phyloP scores from a whole-genome alignment of 208 protist genomes.

The Leptomonas seymouri region DNA sequence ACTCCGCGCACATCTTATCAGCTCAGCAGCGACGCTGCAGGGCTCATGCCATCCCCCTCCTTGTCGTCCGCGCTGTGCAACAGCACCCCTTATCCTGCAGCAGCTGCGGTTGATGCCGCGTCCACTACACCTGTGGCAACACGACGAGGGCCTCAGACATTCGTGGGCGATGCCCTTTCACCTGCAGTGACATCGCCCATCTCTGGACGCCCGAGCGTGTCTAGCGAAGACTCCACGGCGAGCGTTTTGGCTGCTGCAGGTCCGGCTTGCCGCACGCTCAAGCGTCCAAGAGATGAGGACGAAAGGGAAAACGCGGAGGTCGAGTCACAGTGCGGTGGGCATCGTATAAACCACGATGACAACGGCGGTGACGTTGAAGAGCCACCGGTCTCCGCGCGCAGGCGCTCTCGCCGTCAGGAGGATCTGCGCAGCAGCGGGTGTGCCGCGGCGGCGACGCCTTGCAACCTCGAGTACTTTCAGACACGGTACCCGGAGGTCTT shows the following conservation, averaged over 20 bases:
- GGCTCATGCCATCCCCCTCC: conserved; percentile 8
- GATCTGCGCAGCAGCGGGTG: not conserved
- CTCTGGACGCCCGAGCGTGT: conserved; percentile 21
- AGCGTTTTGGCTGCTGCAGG: conserved; percentile 24
- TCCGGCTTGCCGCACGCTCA: not conserved
- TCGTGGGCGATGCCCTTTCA: not conserved
- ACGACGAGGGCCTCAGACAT: not conserved
- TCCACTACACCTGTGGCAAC: not conserved
- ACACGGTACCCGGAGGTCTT: conserved; percentile 40
- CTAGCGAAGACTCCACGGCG: conserved; percentile 24
- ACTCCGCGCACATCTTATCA: conserved; percentile 11
- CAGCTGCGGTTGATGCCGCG: not conserved
- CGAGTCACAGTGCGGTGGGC: too few relatives aligned
- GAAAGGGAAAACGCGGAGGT: not conserved
- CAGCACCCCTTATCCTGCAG: not conserved
- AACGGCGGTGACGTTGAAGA: not conserved
- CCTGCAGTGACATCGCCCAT: not conserved
- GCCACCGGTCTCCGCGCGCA: not conserved
- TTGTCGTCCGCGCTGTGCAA: not conserved
- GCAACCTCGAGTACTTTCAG: conserved; percentile 23
- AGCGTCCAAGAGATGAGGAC: conserved; percentile 5
- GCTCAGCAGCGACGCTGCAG: conserved; percentile 6
- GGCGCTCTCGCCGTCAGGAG: not conserved
- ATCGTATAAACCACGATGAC: not conserved
- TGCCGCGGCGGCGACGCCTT: conserved; percentile 9